Conservation (phyloP, 2,329 filamentous ascomycete genomes). For the Cadophora gregata region DNA sequence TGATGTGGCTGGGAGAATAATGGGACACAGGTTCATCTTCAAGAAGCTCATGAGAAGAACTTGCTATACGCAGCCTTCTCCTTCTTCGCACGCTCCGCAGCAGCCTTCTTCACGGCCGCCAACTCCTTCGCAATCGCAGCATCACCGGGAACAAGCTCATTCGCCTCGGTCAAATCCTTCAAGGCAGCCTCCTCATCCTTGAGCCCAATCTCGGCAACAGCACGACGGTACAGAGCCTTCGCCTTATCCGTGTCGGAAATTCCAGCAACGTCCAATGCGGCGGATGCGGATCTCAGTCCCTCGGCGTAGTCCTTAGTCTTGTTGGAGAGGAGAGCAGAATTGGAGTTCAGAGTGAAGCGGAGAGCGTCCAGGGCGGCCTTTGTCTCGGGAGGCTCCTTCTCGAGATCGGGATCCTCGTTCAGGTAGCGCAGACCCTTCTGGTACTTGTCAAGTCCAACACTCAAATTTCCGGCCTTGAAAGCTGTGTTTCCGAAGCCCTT, state of each 20-base stretch:
- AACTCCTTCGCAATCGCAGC: conserved; percentile 77
- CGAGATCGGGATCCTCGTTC: conserved; percentile 79
- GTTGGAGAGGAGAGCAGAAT: conserved; percentile 83
- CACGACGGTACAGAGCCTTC: conserved; percentile 88
- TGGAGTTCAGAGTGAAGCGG: conserved; percentile 86
- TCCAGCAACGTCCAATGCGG: conserved; percentile 71
- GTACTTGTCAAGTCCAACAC: conserved; percentile 85
- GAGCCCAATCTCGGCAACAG: conserved; percentile 72
- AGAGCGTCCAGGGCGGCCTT: conserved; percentile 72
- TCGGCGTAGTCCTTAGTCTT: conserved; percentile 79
- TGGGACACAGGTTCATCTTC: background rate
- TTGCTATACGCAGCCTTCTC: conserved; percentile 94
- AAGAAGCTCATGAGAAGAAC: conserved; percentile 66
- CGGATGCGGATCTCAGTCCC: conserved; percentile 70
- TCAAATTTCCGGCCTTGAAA: conserved; percentile 78
- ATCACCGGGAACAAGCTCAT: conserved; percentile 76
- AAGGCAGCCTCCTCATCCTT: conserved; percentile 88
- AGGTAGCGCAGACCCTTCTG: conserved; percentile 91
- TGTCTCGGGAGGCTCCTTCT: conserved; percentile 73
- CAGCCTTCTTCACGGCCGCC: conserved; percentile 76
- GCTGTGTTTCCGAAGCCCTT: conserved; percentile 93
- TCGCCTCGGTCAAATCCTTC: conserved; percentile 76
- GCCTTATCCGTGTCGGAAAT: conserved; percentile 79
- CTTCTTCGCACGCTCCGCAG: conserved; percentile 77
- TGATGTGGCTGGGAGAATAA: background rate